Conservation (phyloP, 352 stramenopile genomes). For the Pythium apleroticum region DNA sequence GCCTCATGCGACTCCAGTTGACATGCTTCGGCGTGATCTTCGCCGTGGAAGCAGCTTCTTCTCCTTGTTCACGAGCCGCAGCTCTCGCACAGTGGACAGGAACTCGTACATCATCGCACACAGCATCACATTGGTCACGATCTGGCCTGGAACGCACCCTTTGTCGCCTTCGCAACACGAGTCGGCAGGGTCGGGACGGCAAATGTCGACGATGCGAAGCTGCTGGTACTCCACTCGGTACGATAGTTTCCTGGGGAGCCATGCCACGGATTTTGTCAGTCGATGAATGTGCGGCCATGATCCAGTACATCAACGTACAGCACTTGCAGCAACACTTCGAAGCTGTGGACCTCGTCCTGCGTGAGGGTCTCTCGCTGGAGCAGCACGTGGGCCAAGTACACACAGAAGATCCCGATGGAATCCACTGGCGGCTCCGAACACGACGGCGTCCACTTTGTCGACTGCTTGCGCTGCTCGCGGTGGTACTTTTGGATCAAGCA, state of each 20-base stretch:
- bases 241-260: conserved; percentile 19
- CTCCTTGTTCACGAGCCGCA: conserved; percentile 70
- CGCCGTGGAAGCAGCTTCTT: conserved; percentile 59
- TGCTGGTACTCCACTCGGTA: conserved; percentile 22
- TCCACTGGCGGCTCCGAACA: conserved; percentile 71
- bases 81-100: conserved; percentile 75
- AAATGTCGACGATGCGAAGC: conserved; percentile 24
- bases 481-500: conserved; percentile 87
- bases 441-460: conserved; percentile 49
- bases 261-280: neutral
- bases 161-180: neutral
- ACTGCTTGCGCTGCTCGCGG: conserved; percentile 56
- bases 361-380: conserved; percentile 59
- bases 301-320: conserved; percentile 49
- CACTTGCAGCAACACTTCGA: conserved; percentile 80
- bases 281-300: neutral
- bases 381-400: conserved; percentile 72
- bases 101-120: conserved; percentile 47
- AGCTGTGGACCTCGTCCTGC: conserved; percentile 54
- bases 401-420: conserved; percentile 74
- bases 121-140: conserved; percentile 22
- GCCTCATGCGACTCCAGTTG: neutral
- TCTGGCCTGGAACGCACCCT: neutral
- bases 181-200: neutral
- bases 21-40: neutral